A percentile compares a stretch with the other conserved stretches of the same genome.
phyloP scores from a whole-genome alignment of 176 grass and related monocot species.

The Musa acuminata region DNA sequence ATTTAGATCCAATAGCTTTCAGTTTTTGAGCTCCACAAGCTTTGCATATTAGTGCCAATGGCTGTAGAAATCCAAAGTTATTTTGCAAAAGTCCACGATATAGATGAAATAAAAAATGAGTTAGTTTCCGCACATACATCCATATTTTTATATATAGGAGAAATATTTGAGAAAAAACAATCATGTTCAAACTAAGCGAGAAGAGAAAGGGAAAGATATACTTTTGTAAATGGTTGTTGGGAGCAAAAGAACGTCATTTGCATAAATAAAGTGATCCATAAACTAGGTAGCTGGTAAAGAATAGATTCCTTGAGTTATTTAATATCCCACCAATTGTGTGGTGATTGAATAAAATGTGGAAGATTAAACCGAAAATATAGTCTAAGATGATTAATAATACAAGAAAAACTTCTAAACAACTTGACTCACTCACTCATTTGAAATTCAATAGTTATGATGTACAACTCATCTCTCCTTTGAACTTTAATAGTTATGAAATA shows the following conservation, averaged over 20 bases:
- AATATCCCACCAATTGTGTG: too few species aligned
- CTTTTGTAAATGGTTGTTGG: background rate
- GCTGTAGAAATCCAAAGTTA: conserved; percentile 31
- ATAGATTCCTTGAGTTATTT: too few species aligned
- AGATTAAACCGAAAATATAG: too few species aligned
- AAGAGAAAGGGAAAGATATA: background rate
- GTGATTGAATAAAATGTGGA: too few species aligned
- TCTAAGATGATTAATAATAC: too few species aligned
- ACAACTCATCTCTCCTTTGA: too few species aligned
- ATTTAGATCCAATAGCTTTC: conserved; percentile 56
- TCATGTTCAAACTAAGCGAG: background rate
- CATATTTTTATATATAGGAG: background rate
- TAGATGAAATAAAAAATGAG: background rate
- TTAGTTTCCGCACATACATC: background rate
- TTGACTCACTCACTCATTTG: too few species aligned
- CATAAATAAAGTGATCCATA: too few species aligned
- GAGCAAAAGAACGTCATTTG: background rate
- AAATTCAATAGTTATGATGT: too few species aligned
- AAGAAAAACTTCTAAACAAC: too few species aligned
- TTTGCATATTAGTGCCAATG: conserved; percentile 63
- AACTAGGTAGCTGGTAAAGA: too few species aligned
- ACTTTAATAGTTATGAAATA: too few species aligned
- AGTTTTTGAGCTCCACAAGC: conserved; percentile 63
- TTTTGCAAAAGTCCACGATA: background rate
- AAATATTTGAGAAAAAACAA: background rate